These are phyloP conservation scores for Arabis hirsuta DNA, from an alignment of 345 rosid genomes.

Conservation along the genomic window DNA sequence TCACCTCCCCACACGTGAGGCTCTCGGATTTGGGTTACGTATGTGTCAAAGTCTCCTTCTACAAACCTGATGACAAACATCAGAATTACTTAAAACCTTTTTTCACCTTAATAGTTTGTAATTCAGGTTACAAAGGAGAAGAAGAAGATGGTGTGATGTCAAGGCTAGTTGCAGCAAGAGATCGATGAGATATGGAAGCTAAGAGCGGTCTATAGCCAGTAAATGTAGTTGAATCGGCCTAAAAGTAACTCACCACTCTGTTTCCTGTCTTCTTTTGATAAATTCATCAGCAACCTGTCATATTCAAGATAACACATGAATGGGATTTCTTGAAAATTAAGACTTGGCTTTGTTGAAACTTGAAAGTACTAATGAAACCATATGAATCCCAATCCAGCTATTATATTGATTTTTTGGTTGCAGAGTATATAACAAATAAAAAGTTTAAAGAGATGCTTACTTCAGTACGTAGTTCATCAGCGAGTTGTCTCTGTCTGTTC, in stretches of 20 bases:
- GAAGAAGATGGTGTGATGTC: neutral
- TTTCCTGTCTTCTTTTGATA: slow-evolving; percentile 81
- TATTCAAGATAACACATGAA: slow-evolving; percentile 29
- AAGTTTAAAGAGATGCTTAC: slow-evolving; percentile 38
- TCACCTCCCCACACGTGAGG: slow-evolving; percentile 99
- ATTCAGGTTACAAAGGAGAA: neutral
- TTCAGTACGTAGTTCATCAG: slow-evolving; percentile 75
- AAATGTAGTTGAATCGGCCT: neutral
- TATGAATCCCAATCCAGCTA: neutral
- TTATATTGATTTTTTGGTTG: neutral
- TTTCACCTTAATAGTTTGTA: neutral
- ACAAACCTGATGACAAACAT: slow-evolving; percentile 68
- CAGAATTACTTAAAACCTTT: neutral
- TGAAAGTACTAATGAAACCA: neutral
- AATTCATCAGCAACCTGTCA: slow-evolving; percentile 95
- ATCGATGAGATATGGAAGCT: neutral
- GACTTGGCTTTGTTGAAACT: neutral
- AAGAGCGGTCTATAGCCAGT: neutral
- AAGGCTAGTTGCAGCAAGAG: neutral
- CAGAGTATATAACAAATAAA: slow-evolving; percentile 8
- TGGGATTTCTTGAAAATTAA: neutral
- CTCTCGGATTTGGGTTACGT: slow-evolving; percentile 74
- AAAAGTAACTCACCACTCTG: slow-evolving; percentile 70
- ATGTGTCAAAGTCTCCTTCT: slow-evolving; percentile 90
- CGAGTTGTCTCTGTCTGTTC: slow-evolving; percentile 71